Evolutionary conservation across 345 rosid genomes (phyloP), one percentile per base, ranked within the genome.

Genomic region (Eucalyptus erythrocorys): DNA sequence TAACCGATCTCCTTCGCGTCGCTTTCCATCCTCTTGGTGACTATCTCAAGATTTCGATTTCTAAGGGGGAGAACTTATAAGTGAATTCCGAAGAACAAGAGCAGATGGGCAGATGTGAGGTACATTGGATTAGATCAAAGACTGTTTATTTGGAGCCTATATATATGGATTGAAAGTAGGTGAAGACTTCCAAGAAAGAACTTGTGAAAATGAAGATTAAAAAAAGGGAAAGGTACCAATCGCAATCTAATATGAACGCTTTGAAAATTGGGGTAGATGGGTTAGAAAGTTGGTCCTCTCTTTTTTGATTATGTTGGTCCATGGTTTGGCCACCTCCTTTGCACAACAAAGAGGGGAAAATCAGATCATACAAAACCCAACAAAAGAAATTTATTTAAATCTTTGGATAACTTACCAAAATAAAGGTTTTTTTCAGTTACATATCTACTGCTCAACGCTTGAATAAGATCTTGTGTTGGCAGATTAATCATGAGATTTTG

Each of bases 1-100:
- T 94, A 96, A n/a, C 90, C 94, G 68, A 95, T 95, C 61, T 92
- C 87, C 88, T 90, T 91, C 8, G 59, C 57, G 37, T 90, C 88
- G 88, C 89, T 91, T 95, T 93, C 95, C 34, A 8, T 93, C 82
- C 71, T 80, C 24, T 43, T 27, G 12, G 30, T 26, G 85, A 57
- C 16, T 55, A 22, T 45, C 49, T 84, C 68, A 19, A 51, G 14
- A 12, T 34, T 53, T 22, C 24, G 80, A 15, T 87, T 30, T 76
- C 85, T 79, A 43, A 4, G 27, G 49, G 48, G 68, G 50, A 40
- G 59, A 0, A 87, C 43, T 53, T 68, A 47, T 49, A 40, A 49
- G 57, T 10, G 48, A 51, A n/a, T n/a, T 64, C 45, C 10, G 34
- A 26, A 61, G 50, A 30, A 88, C 49, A 50, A 55, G 89, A 85